Evolutionary conservation across 1,139 yeast species (phyloP), one percentile per base, ranked within the genome.

Genomic region (Zygosaccharomyces pseudobailii): DNA sequence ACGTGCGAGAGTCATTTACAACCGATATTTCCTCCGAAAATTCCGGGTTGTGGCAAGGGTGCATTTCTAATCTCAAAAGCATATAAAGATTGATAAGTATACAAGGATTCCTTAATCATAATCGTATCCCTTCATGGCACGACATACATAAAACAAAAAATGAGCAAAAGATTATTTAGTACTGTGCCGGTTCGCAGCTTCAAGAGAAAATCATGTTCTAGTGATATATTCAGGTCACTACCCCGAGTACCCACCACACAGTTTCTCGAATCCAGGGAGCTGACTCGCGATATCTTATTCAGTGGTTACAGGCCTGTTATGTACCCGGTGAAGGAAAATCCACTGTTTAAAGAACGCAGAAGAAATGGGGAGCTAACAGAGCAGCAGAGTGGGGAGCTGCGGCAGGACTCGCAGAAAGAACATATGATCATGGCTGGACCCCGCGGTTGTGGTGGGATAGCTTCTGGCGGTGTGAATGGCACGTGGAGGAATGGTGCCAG

Each of bases 211-310:
- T 43, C 42, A 9, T 22, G 42, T 19, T 36, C 38, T 35, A 45
- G 43, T 27, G 53, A 55, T 36, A 41, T 54, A 25, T 58, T 58
- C 45, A 54, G 61, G 42, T 45, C 49, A 23, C 47, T 64, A 36
- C 68, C 67, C 8, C 54, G 55, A 35, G 68, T 64, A 6, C 68
- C 67, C 5, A 61, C 61, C 36, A 63, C 68, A 6, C 58, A 55
- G 46, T 62, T 55, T 43, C 45, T 63, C 27, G 63, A 61, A 38
- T 55, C 56, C 7, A 50, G 54, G 23, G 56, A 57, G 40, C 50
- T 64, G 24, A 51, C 56, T 7, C 52, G 57, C 9, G 68, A 64
- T 48, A 61, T 63, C 13, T 48, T 64, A 38, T 63, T 55, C 45
- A 58, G 62, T 49, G 67, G 68, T 25, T 63, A 64, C 51, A 48